Evolutionary conservation across 78 protist species (phyloP).

Genomic region (Chrysochromulina parva): DNA sequence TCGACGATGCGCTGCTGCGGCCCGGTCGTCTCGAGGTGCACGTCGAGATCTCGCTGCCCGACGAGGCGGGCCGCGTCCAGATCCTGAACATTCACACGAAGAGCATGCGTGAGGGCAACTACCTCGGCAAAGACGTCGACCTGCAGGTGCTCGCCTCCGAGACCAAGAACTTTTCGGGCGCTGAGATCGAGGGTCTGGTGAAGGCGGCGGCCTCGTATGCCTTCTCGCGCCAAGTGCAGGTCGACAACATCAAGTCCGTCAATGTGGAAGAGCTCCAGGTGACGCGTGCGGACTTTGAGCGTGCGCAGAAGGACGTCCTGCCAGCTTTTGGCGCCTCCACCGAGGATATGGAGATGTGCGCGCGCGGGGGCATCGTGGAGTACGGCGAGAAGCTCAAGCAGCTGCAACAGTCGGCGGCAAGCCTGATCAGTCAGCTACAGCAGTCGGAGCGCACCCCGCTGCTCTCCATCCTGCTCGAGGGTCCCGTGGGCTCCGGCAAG

Average conservation of each 20-base stretch:
- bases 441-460: conserved; percentile 72
- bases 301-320: conserved; percentile 65
- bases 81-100: conserved; percentile 94
- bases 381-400: conserved; percentile 39
- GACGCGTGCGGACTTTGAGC: conserved; percentile 76
- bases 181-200: conserved; percentile 92
- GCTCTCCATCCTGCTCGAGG: conserved; percentile 81
- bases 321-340: not conserved
- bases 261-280: not conserved
- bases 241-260: not conserved
- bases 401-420: conserved; percentile 46
- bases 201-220: conserved; percentile 81
- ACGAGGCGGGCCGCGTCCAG: conserved; percentile 92
- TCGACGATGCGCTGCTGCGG: conserved; percentile 98
- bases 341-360: not conserved
- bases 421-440: conserved; percentile 69
- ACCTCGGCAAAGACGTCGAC: conserved; percentile 78
- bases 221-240: not conserved
- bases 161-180: conserved; percentile 96
- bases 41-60: conserved; percentile 95
- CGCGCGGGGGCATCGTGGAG: not conserved
- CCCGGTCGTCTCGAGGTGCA: conserved; percentile 97
- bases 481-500: conserved; percentile 82
- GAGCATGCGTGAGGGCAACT: not conserved
- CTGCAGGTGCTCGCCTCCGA: conserved; percentile 74